Evolutionary conservation across 2,329 filamentous ascomycete species (phyloP), one percentile per base, ranked within the genome.

Genomic region (Neofusicoccum sp.): DNA sequence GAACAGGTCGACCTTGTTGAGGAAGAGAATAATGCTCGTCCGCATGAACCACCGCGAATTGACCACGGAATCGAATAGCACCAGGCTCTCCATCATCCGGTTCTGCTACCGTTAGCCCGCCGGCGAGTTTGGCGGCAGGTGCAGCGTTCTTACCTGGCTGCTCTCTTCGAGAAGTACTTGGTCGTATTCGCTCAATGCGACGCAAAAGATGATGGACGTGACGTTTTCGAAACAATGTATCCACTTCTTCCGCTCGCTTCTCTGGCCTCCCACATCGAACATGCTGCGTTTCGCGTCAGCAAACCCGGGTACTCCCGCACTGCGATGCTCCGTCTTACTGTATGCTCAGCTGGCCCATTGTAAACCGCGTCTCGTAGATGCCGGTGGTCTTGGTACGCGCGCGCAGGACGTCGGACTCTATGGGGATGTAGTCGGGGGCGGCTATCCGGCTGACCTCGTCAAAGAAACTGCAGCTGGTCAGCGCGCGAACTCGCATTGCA

Each of bases 221-320:
- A 99, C 95, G 71, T 98, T 98, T 78, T 99, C 95, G 77, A 99
- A 99, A 81, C 95, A 99, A 80, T 99, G 95, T 74, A 99, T 99
- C 95, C 95, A 99, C 81, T 99, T 99, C 83, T 99, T 99, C 66
- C 95, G 87, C 79, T 99, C 95, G 77, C 94, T 98, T 74, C 95
- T 85, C 79, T 99, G 95, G 29, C 95, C 95, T 66, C 95, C 95
- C 4, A 99, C 95, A 77, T 99, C 95, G 75, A 99, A 99, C 95
- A 99, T 99, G 81, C 94, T 98, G 74, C 63, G 56, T 56, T 67
- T 44, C 50, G 52, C 54, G 54, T 64, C 34, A 68, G 48, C 52
- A 33, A 14, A 45, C 28, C 22, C 29, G 11, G 72, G 70, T 68
- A 71, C 34, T 67, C 73, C 73, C 75, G 72, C 69, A 61, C 16